Base-by-base conservation (phyloP, 2,329 filamentous ascomycete genomes). In the Didymella segeticola region DNA sequence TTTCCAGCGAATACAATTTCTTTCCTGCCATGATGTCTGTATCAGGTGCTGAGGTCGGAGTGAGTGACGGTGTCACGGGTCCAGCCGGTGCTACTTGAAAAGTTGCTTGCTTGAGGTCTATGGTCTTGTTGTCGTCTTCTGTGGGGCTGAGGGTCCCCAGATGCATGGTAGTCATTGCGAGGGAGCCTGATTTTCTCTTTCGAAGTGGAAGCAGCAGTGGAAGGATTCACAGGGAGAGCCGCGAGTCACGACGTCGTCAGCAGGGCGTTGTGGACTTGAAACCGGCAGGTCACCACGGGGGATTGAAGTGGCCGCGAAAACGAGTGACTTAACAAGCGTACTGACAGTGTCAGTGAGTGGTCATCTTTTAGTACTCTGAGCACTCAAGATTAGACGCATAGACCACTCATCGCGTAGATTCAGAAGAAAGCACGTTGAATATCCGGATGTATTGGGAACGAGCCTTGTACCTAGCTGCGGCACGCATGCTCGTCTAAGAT, bases 331-430 rank as follows among this genome's bases (percentile, higher is more conserved):
- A 30, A 59, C 54, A 60, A 57, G 37, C 36, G 60, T 57, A 46
- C 37, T 48, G 53, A 39, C 59, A 60, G 59, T 63, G 17, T 56
- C 55, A 66, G 69, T 71, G 69, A 53, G 68, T 68, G 64, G 65
- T 68, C 65, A 71, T 70, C 66, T 68, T 72, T 73, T 73, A 73
- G 69, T 73, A 73, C 66, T 65, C 47, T 57, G 52, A 46, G 56
- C 46, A 53, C 63, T 60, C 63, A 64, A 67, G 62, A 63, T 63
- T 57, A 47, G 50, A 64, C 61, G 68, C 68, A 66, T 64, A 62
- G 62, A 48, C 62, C 66, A 64, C 60, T 60, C 41, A 41, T 46
- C 59, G 56, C 51, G 61, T 67, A 61, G 68, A 58, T 50, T 58
- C 59, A 64, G 61, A 61, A 43, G 48, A 60, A 53, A 52, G 62